Conservation (phyloP, 495 filamentous ascomycete genomes). For the Penicillium coprophilum region DNA sequence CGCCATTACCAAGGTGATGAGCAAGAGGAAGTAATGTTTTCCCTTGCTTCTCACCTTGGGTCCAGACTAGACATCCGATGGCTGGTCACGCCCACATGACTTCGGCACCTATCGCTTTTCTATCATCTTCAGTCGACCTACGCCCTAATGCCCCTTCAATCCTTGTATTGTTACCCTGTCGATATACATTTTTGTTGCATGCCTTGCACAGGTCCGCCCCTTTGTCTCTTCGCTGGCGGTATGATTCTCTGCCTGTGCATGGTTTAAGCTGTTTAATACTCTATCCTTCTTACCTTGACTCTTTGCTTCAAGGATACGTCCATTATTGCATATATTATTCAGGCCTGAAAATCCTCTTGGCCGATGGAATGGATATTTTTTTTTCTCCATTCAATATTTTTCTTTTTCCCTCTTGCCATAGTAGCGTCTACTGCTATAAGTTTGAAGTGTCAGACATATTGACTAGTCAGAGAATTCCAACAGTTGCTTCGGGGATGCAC, state of each 20-base stretch:
- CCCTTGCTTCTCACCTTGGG: slow-evolving; percentile 9
- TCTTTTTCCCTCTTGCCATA: background rate
- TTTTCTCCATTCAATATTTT: too few relatives aligned
- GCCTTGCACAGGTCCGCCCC: slow-evolving; percentile 27
- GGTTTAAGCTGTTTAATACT: slow-evolving; percentile 36
- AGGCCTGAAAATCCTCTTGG: background rate
- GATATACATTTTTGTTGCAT: slow-evolving; percentile 31
- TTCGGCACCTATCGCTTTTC: slow-evolving; percentile 15
- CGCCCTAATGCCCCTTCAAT: slow-evolving; percentile 29
- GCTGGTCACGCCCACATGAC: slow-evolving; percentile 30
- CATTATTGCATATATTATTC: slow-evolving; percentile 8
- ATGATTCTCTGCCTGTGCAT: slow-evolving; percentile 23
- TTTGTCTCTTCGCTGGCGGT: slow-evolving; percentile 17
- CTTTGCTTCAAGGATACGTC: slow-evolving; percentile 11
- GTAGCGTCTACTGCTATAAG: background rate
- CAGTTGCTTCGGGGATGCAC: background rate
- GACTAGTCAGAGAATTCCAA: background rate
- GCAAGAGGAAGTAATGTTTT: slow-evolving; percentile 45
- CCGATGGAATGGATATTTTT: background rate
- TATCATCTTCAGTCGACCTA: slow-evolving; percentile 15
- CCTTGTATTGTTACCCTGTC: slow-evolving; percentile 31
- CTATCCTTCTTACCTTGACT: slow-evolving; percentile 21
- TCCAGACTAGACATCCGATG: slow-evolving; percentile 17
- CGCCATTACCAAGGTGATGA: slow-evolving; percentile 87
- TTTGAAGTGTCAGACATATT: background rate